phyloP scores from a whole-genome alignment of 148 eudicot species.

The Nepenthes gracilis region DNA sequence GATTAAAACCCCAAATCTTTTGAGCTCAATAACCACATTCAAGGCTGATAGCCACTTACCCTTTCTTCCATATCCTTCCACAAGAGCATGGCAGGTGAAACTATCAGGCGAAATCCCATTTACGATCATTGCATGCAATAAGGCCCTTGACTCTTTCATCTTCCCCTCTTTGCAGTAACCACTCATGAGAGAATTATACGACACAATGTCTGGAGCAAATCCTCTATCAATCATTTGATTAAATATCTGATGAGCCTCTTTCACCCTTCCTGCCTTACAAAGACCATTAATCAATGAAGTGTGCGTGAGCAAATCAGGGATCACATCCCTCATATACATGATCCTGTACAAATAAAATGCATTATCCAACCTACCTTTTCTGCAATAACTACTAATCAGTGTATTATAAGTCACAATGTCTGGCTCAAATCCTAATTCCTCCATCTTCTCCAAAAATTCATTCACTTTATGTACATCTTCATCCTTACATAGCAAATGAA shows the following conservation, averaged over 20 bases:
- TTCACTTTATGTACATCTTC: slow-evolving; percentile 51
- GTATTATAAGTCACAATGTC: slow-evolving; percentile 86
- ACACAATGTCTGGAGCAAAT: slow-evolving; percentile 50
- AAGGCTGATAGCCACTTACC: slow-evolving; percentile 59
- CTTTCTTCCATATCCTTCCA: slow-evolving; percentile 51
- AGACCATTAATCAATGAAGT: slow-evolving; percentile 74
- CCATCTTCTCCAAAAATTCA: slow-evolving; percentile 78
- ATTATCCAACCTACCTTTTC: slow-evolving; percentile 53
- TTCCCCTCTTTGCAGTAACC: slow-evolving; percentile 74
- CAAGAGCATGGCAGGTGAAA: slow-evolving; percentile 58
- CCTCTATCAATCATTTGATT: slow-evolving; percentile 58
- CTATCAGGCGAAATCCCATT: slow-evolving; percentile 41
- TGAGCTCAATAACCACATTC: slow-evolving; percentile 56
- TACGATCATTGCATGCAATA: slow-evolving; percentile 65
- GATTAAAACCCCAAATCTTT: slow-evolving; percentile 35
- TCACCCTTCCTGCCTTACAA: slow-evolving; percentile 63
- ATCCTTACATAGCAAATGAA: slow-evolving; percentile 52
- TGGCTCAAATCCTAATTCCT: slow-evolving; percentile 90
- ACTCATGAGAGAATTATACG: slow-evolving; percentile 64
- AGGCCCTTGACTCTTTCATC: slow-evolving; percentile 56
- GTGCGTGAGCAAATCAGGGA: slow-evolving; percentile 67
- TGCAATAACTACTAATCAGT: slow-evolving; percentile 64
- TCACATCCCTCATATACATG: slow-evolving; percentile 67
- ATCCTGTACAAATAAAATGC: slow-evolving; percentile 73
- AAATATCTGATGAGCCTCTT: slow-evolving; percentile 61